phyloP scores from a whole-genome alignment of 805 yeast genomes.

The Blastobotrys terrestris region DNA sequence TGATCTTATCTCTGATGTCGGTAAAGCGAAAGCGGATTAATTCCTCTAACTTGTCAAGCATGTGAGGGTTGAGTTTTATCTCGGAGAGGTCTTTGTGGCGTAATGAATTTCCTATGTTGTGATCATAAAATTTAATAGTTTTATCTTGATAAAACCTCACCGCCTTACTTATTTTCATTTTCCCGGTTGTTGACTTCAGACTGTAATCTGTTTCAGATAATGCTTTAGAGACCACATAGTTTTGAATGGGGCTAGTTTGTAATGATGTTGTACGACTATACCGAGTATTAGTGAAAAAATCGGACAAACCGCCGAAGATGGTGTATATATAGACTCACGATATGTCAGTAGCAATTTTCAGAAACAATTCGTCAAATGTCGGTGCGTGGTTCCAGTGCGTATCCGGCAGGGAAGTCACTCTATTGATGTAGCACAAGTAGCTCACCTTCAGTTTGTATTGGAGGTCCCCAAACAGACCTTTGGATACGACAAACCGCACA shows the following conservation, averaged over 20 bases:
- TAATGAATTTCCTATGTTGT: background rate
- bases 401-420: background rate
- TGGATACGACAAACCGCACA: background rate
- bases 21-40: background rate
- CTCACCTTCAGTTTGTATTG: background rate
- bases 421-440: background rate
- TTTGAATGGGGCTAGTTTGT: background rate
- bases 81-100: background rate
- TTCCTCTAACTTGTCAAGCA: background rate
- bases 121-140: background rate
- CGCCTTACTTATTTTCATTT: background rate
- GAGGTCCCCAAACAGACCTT: background rate
- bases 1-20: background rate
- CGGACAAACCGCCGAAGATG: background rate
- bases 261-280: background rate
- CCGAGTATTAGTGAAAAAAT: background rate
- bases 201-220: background rate
- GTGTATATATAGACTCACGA: background rate
- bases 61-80: background rate
- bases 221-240: background rate
- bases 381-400: background rate
- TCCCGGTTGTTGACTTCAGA: background rate
- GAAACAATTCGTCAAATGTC: background rate
- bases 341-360: background rate
- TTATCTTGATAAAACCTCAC: background rate